Base-by-base conservation (phyloP, 2,329 filamentous ascomycete species). In the Phialophora chinensis region DNA sequence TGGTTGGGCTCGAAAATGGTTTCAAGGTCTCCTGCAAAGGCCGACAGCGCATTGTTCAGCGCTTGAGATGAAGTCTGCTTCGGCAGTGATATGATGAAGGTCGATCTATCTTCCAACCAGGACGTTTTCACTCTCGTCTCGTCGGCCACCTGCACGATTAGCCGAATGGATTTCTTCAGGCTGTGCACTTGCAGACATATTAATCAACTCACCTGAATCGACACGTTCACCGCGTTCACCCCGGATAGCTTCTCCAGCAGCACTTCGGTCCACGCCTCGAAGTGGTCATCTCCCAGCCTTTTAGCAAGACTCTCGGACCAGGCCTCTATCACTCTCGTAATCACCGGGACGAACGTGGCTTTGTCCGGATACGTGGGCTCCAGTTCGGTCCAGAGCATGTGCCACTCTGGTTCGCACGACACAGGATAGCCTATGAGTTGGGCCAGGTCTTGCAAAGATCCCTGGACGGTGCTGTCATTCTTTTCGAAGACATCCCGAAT, bases 321-420 rank as follows among this genome's bases (percentile, higher is more conserved):
- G 14, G 58, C 17, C 31, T 56, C 54, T 7, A 66, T 20, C n/a
- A 62, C 20, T 20, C 25, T 33, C n/a, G 60, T 17, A 29, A 62
- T 27, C 0, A 20, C 52, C 4, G 63, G 59, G 12, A 62, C 52
- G 29, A 66, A 66, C 12, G 58, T 66, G 33, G 63, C 25, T 38
- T 49, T 66, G 42, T 66, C 63, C 12, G 59, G 25, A 17, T 56
- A 66, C 3, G 27, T 17, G 12, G 38, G n/a, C 56, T 53, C 58
- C 44, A 62, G 31, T 38, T 66, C 63, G 20, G 50, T 31, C 63
- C 63, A 66, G n/a, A 66, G 44, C 58, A 66, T 52, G 25, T 42
- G 52, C 63, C 63, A 66, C 25, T 66, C 59, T 53, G 53, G 25
- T 27, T 38, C 49, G 44, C 50, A 66, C 25, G 23, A 58, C 10